A percentile compares a stretch with the other conserved stretches of the same genome.
Evolutionary conservation across 345 rosid genomes (phyloP).

Genomic region (Populus euphratica): DNA sequence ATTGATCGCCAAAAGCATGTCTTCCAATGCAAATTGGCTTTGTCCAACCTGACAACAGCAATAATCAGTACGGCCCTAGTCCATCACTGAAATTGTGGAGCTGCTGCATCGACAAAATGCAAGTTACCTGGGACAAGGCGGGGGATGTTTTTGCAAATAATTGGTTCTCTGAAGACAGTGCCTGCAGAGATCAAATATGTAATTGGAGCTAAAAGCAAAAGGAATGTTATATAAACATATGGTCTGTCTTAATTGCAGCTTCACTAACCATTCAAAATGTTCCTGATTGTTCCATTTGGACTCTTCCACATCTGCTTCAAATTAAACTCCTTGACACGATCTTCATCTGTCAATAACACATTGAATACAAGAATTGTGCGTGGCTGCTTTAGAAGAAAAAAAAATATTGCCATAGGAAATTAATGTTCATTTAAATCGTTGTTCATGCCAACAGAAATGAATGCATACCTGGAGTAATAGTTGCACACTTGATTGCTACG

Average conservation of each 20-base stretch:
- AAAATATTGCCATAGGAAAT: not conserved
- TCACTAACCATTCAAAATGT: slow-evolving; percentile 79
- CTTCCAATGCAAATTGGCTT: slow-evolving; percentile 98
- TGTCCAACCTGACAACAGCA: slow-evolving; percentile 66
- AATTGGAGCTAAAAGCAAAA: not conserved
- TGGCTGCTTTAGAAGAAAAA: not conserved
- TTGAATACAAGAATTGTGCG: slow-evolving; percentile 6
- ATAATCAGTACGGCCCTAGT: not conserved
- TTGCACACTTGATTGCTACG: slow-evolving; percentile 26
- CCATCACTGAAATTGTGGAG: not conserved
- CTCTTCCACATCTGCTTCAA: slow-evolving; percentile 98
- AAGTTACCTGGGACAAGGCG: slow-evolving; percentile 75
- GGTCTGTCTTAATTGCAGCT: not conserved
- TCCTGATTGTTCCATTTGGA: slow-evolving; percentile 95
- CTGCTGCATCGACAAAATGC: not conserved
- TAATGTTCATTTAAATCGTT: not conserved
- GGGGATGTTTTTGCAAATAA: slow-evolving; percentile 90
- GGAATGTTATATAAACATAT: not conserved
- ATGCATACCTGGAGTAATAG: slow-evolving; percentile 17
- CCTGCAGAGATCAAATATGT: slow-evolving; percentile 39
- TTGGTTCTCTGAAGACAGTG: slow-evolving; percentile 97
- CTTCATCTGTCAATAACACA: slow-evolving; percentile 63
- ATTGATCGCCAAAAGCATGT: slow-evolving; percentile 98
- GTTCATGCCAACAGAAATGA: not conserved
- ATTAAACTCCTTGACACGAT: slow-evolving; percentile 75